Conservation (phyloP, 345 rosid species). For the Aquilaria sinensis region DNA sequence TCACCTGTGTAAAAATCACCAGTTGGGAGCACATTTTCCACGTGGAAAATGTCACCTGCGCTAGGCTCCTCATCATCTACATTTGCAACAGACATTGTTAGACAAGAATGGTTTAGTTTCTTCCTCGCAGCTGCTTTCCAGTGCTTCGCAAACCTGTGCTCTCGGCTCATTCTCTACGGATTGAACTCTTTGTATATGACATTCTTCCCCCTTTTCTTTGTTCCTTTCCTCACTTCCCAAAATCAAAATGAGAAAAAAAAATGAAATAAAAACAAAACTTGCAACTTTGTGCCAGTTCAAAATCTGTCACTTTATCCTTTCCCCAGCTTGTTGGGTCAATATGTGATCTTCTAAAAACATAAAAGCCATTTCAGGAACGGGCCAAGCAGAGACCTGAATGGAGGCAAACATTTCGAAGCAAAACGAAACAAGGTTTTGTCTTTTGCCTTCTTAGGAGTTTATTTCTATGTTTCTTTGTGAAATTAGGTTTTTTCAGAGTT, state of each 20-base stretch:
- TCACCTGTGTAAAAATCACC: constrained; percentile 87
- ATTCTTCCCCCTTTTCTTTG: constrained; percentile 12
- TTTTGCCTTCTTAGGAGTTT: neutral
- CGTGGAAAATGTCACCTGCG: constrained; percentile 34
- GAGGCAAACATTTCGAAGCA: neutral
- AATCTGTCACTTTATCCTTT: no score
- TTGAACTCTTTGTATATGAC: neutral
- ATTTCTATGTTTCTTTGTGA: neutral
- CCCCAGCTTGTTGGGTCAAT: neutral
- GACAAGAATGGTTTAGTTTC: constrained; percentile 23
- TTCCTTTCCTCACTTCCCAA: constrained; percentile 16
- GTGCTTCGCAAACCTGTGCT: constrained; percentile 25
- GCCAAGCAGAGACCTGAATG: no score
- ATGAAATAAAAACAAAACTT: no score
- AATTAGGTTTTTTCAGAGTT: neutral
- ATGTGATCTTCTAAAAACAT: constrained; percentile 12
- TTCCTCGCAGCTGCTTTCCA: constrained; percentile 39
- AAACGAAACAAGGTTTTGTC: neutral
- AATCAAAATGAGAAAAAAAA: neutral
- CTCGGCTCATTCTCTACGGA: constrained; percentile 31
- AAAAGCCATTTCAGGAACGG: neutral
- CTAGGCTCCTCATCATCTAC: constrained; percentile 66
- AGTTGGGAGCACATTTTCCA: constrained; percentile 46
- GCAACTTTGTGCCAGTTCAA: no score
- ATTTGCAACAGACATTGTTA: constrained; percentile 70